phyloP scores from a whole-genome alignment of 768 basidiomycete species.

The Boletus bicolor region DNA sequence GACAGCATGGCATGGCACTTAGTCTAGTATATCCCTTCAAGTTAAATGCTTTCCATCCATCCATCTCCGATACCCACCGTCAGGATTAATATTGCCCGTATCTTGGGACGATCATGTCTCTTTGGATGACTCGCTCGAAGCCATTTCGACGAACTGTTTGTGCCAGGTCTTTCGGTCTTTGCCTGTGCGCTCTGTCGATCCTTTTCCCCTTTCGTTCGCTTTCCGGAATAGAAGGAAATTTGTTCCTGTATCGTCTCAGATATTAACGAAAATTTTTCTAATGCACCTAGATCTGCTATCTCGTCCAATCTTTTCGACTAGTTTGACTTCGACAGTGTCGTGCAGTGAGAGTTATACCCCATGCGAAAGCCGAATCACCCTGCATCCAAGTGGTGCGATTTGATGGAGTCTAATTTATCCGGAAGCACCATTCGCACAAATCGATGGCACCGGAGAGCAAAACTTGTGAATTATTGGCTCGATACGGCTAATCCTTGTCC shows the following conservation, averaged over 20 bases:
- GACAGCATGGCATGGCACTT: constrained; percentile 24
- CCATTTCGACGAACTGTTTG: neutral
- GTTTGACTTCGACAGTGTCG: neutral
- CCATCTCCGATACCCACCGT: constrained; percentile 6
- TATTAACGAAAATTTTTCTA: neutral
- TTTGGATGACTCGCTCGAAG: neutral
- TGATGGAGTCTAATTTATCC: neutral
- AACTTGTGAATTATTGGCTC: neutral
- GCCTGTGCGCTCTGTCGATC: too few relatives aligned
- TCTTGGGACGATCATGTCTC: neutral
- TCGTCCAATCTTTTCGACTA: neutral
- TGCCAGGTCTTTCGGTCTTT: neutral
- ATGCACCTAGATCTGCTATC: neutral
- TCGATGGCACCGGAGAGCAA: neutral
- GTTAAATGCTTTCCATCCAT: constrained; percentile 8
- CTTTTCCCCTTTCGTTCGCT: neutral
- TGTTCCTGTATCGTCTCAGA: neutral
- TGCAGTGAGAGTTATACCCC: neutral
- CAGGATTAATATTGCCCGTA: neutral
- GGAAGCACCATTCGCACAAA: neutral
- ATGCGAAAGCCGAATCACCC: neutral
- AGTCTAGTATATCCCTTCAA: constrained; percentile 12
- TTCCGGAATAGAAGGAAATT: neutral
- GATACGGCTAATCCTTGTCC: neutral
- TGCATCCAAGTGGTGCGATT: neutral